Base-by-base conservation (phyloP, 2,329 filamentous ascomycete genomes). In the Grosmannia clavigera region DNA sequence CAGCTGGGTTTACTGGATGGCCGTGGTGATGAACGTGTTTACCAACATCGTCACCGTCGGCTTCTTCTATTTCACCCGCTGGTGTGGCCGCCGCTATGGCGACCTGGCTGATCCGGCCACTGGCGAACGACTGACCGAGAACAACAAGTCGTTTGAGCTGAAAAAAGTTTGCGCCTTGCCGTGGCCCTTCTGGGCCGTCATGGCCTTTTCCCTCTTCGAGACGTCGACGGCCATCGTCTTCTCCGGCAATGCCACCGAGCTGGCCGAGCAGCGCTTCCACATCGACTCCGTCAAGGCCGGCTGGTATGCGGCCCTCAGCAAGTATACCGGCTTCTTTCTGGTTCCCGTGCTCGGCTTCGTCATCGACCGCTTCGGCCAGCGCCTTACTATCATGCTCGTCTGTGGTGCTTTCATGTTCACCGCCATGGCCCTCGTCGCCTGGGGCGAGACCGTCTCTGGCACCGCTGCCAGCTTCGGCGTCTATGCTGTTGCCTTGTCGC, bases 1-100 rank as follows among this genome's bases (percentile, higher is more conserved):
- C 54, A 77, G 77, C 58, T 85, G 81, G 80, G 80, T 80, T 0
- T 85, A 79, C 65, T 85, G 82, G 82, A 78, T 78, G 11, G 75
- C 78, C 0, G 81, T 85, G 0, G 81, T 82, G 65, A 84, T 85
- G 79, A 84, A 85, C 61, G 61, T 85, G 2, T 85, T 85, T 63
- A 84, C 82, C 10, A 85, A 85, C 59, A 66, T 76, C 0, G 74
- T 76, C 1, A 83, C 81, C 0, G 58, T 75, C 0, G 68, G 73
- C 11, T 85, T 84, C 67, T 61, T n/a, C 25, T 75, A 76, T 64
- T 84, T 85, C 66, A 82, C 76, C 0, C 72, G 73, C 11, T 79
- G 77, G 68, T 77, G 60, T 33, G 22, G 31, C 19, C 75, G 72
- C 29, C 73, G 72, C 29, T 85, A 78, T 58, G 65, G 68, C 1